Percentiles rank a stretch among this genome's conserved stretches.
These are phyloP conservation scores for Mucor plumbeus DNA, from an alignment of 371 early-diverging fungal genomes.

Conservation along the genomic window DNA sequence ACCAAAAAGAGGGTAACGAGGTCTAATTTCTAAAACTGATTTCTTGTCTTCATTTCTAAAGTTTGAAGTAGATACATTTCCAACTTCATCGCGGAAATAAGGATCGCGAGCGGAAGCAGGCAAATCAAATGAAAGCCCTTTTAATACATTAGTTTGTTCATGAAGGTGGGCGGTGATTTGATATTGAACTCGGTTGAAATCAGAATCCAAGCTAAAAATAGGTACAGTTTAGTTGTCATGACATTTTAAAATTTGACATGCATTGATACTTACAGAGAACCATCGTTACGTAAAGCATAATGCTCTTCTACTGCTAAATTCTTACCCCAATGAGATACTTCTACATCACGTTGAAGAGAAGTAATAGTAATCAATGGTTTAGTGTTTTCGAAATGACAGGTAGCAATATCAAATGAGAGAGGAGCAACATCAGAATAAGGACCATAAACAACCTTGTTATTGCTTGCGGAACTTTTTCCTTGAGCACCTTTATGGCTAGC, in stretches of 20 bases:
- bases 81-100: slow-evolving; percentile 93
- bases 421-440: slow-evolving; percentile 64
- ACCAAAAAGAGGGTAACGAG: slow-evolving; percentile 94
- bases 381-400: slow-evolving; percentile 68
- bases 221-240: not conserved
- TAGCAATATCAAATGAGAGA: slow-evolving; percentile 53
- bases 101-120: slow-evolving; percentile 76
- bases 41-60: slow-evolving; percentile 55
- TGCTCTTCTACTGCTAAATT: slow-evolving; percentile 87
- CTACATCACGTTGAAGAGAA: slow-evolving; percentile 71
- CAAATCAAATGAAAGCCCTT: slow-evolving; percentile 57
- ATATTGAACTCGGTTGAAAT: slow-evolving; percentile 78
- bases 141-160: slow-evolving; percentile 66
- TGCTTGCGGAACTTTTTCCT: slow-evolving; percentile 33
- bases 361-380: slow-evolving; percentile 72
- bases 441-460: slow-evolving; percentile 77
- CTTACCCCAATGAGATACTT: slow-evolving; percentile 87
- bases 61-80: slow-evolving; percentile 95
- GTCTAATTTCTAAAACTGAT: slow-evolving; percentile 72
- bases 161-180: slow-evolving; percentile 53
- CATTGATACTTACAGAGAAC: slow-evolving; percentile 69
- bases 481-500: slow-evolving; percentile 46
- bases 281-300: slow-evolving; percentile 79
- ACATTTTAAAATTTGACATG: not conserved
- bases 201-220: slow-evolving; percentile 65